A percentile compares a stretch with the other conserved stretches of the same genome.
Conservation (phyloP, 768 basidiomycete genomes). For the Boletus coccyginus region DNA sequence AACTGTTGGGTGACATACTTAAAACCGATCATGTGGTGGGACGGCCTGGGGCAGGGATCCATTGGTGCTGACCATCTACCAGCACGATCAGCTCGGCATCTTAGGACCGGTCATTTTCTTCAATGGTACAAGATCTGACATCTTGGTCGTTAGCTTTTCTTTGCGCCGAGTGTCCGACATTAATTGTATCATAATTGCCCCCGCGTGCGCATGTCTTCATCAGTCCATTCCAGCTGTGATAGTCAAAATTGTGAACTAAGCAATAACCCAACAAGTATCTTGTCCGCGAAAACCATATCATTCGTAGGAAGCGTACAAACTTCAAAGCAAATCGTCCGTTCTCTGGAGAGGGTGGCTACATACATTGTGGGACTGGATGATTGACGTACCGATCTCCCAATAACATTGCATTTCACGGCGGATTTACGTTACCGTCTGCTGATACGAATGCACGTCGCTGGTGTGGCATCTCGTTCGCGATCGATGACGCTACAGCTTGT, state of each 20-base stretch:
- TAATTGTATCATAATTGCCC: too few relatives aligned
- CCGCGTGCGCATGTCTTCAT: too few relatives aligned
- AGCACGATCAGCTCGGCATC: too few relatives aligned
- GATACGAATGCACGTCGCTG: neutral
- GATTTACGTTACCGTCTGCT: neutral
- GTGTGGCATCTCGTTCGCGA: slow-evolving; percentile 9
- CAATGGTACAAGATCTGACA: too few relatives aligned
- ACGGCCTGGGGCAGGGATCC: too few relatives aligned
- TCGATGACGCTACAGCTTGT: slow-evolving; percentile 17
- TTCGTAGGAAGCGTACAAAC: neutral
- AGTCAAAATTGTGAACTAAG: neutral
- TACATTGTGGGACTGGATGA: neutral
- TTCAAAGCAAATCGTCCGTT: neutral
- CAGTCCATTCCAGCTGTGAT: too few relatives aligned
- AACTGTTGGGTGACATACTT: neutral
- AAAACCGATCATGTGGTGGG: neutral
- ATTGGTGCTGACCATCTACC: too few relatives aligned
- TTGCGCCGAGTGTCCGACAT: too few relatives aligned
- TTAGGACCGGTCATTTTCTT: too few relatives aligned
- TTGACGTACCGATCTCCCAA: neutral
- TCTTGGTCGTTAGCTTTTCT: too few relatives aligned
- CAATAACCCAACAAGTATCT: too few relatives aligned
- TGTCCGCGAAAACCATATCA: neutral
- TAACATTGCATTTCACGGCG: neutral
- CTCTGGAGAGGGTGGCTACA: neutral